Percentiles rank a stretch among this genome's conserved stretches.
Evolutionary conservation across 805 yeast species (phyloP).

Genomic region (Debaryomyces castellii): DNA sequence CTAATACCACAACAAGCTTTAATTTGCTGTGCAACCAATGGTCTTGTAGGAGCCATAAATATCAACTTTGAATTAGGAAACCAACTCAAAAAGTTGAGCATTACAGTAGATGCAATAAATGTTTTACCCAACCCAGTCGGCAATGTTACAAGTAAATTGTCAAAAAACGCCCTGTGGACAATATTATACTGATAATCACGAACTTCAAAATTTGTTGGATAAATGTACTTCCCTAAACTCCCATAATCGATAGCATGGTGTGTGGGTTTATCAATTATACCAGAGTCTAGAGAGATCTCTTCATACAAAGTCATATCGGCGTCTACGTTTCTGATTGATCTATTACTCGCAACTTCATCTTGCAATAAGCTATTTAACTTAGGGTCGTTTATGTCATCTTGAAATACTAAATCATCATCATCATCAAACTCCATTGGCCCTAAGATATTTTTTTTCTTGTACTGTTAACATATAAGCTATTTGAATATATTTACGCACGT

Average conservation of each 20-base stretch:
- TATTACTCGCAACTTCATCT: not conserved
- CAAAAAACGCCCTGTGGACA: conserved; percentile 65
- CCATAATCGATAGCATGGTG: conserved; percentile 25
- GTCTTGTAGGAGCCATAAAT: conserved; percentile 96
- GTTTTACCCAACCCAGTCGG: conserved; percentile 99
- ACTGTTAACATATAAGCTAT: not conserved
- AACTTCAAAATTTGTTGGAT: conserved; percentile 81
- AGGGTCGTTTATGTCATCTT: conserved; percentile 13
- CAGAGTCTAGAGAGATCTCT: not conserved
- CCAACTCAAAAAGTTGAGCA: conserved; percentile 90
- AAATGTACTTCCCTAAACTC: conserved; percentile 49
- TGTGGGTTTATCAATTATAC: conserved; percentile 14
- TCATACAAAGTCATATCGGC: conserved; percentile 4
- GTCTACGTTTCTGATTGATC: conserved; percentile 12
- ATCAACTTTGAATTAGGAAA: conserved; percentile 74
- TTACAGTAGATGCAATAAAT: conserved; percentile 90
- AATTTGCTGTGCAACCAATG: conserved; percentile 94
- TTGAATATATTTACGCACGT: not conserved
- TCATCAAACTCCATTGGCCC: conserved; percentile 1
- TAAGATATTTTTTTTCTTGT: not conserved
- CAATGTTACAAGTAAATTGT: conserved; percentile 80
- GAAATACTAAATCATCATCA: conserved; percentile 12
- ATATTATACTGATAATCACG: conserved; percentile 90
- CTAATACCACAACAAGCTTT: conserved; percentile 87
- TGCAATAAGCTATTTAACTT: conserved; percentile 5